Evolutionary conservation across 78 protist species (phyloP).

Genomic region (Dictyostelium intermedium): DNA sequence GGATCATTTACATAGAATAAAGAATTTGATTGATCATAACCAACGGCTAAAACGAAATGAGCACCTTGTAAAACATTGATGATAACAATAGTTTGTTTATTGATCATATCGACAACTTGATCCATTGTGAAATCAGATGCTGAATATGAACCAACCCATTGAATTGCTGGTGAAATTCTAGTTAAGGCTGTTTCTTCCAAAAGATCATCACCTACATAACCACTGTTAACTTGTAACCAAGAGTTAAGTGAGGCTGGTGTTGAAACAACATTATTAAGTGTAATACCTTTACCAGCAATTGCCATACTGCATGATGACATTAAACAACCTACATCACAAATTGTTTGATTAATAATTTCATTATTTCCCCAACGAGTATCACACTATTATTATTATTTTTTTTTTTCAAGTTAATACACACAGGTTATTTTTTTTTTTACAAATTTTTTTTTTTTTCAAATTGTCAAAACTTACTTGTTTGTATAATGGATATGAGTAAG

Average conservation of each 20-base stretch:
- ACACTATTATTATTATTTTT: conserved; percentile 4
- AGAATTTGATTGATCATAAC: conserved; percentile 24
- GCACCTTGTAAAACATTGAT: conserved; percentile 53
- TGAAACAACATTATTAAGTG: not conserved
- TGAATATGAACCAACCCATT: conserved; percentile 60
- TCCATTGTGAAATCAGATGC: conserved; percentile 25
- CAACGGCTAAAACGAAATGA: conserved; percentile 49
- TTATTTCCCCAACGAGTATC: conserved; percentile 52
- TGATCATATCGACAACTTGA: not conserved
- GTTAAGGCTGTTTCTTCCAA: conserved; percentile 18
- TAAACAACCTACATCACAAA: conserved; percentile 73
- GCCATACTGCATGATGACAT: conserved; percentile 49
- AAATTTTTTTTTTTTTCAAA: not conserved
- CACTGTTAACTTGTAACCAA: conserved; percentile 35
- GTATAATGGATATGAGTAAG: conserved; percentile 58
- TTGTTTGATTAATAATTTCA: conserved; percentile 15
- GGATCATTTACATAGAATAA: conserved; percentile 62
- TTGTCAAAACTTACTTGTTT: conserved; percentile 29
- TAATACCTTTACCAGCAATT: conserved; percentile 50
- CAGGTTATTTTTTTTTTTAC: not conserved
- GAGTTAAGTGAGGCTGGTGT: conserved; percentile 23
- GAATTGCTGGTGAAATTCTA: not conserved
- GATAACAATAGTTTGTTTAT: conserved; percentile 13
- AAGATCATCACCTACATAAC: conserved; percentile 6
- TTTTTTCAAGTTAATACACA: not conserved